phyloP scores from a whole-genome alignment of 768 basidiomycete species.

The Serendipita vermifera region DNA sequence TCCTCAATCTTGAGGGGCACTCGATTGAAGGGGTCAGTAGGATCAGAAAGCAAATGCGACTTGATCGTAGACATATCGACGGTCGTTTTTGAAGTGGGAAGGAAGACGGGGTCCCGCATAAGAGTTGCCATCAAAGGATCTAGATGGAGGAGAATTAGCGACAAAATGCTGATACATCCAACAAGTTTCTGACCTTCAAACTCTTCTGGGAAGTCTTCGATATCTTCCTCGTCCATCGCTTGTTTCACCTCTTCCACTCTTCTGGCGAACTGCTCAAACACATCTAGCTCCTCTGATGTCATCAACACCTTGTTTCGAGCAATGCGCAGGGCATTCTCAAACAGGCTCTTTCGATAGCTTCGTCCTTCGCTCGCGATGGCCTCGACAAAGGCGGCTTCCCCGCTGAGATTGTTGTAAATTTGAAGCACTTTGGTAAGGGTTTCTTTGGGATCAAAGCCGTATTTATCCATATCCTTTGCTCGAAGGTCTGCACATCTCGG shows the following conservation, averaged over 20 bases:
- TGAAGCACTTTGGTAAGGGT: constrained; percentile 79
- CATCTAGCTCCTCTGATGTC: constrained; percentile 59
- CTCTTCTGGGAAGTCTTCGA: constrained; percentile 90
- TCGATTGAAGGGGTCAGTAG: constrained; percentile 93
- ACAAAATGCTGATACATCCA: not conserved
- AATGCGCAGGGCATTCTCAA: constrained; percentile 62
- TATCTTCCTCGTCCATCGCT: constrained; percentile 73
- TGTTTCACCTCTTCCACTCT: constrained; percentile 76
- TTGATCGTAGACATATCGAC: constrained; percentile 91
- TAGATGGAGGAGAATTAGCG: constrained; percentile 21
- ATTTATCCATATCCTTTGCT: constrained; percentile 77
- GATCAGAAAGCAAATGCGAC: constrained; percentile 80
- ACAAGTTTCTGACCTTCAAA: constrained; percentile 55
- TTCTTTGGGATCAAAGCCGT: constrained; percentile 72
- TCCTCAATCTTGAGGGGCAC: constrained; percentile 67
- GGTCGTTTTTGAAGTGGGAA: constrained; percentile 68
- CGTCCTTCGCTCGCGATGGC: constrained; percentile 91
- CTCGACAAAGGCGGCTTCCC: constrained; percentile 60
- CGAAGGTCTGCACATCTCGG: constrained; percentile 76
- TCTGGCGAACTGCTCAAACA: constrained; percentile 53
- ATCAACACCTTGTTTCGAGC: constrained; percentile 54
- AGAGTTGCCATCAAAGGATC: constrained; percentile 84
- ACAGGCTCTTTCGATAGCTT: constrained; percentile 75
- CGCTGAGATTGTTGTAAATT: constrained; percentile 79
- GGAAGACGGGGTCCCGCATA: constrained; percentile 88